These are phyloP conservation scores for Wallacemonas sp. DNA, from an alignment of 208 protist genomes.

Conservation along the genomic window DNA sequence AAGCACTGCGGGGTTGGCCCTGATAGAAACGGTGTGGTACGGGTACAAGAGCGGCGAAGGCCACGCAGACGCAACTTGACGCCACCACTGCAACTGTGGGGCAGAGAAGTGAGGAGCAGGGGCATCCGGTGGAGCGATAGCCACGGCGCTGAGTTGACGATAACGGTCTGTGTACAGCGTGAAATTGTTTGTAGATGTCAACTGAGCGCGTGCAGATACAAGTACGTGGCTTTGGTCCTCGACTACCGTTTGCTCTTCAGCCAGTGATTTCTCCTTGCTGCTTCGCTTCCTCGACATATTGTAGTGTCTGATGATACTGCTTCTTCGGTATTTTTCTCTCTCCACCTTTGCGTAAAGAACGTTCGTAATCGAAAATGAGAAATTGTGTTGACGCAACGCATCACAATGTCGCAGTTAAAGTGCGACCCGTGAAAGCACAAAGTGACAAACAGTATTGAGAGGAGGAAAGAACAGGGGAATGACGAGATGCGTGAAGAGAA, in stretches of 20 bases:
- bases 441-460: too few species aligned
- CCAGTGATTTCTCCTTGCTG: constrained; percentile 17
- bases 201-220: neutral
- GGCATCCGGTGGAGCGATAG: neutral
- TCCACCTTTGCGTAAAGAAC: too few species aligned
- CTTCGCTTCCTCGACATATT: constrained; percentile 21
- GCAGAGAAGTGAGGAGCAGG: neutral
- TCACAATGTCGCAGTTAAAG: too few species aligned
- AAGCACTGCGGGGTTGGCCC: neutral
- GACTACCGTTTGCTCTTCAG: neutral
- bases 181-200: constrained; percentile 8
- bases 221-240: neutral
- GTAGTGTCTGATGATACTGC: neutral
- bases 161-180: constrained; percentile 10
- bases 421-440: too few species aligned
- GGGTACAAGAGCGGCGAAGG: constrained; percentile 35
- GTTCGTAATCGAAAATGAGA: too few species aligned
- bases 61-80: constrained; percentile 19
- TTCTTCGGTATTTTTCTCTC: neutral
- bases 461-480: too few species aligned
- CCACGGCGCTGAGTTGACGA: constrained; percentile 1
- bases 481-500: too few species aligned
- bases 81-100: constrained; percentile 23
- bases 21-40: constrained; percentile 27
- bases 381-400: too few species aligned